Base-by-base conservation (phyloP, 2,329 filamentous ascomycete species). In the Cercospora sojina region DNA sequence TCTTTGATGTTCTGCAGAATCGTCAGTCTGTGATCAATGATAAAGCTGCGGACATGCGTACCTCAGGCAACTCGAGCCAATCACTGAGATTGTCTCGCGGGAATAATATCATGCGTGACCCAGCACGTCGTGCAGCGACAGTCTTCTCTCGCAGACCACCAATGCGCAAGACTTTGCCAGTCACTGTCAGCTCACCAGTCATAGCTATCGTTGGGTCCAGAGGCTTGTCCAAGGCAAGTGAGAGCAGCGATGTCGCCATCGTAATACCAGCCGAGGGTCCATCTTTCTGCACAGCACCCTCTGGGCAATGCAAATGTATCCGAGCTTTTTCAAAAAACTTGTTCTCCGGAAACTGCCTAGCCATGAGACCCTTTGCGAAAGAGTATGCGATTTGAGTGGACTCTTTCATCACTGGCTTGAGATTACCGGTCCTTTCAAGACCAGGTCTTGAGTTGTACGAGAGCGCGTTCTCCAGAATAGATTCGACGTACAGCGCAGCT, bases 331-430 rank as follows among this genome's bases (percentile, higher is more conserved):
- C 92, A 75, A 99, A 97, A 84, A 98, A 99, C 77, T 89, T 87
- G 80, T 99, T 99, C 66, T 92, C 89, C 0, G 93, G 89, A 82
- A 93, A 99, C 47, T 91, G 82, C 75, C 88, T 90, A 7, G 90
- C 93, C 85, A 98, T 89, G 67, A 94, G 84, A 0, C 92, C 89
- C 82, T 98, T 98, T 74, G 92, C 90, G 76, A 97, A 99, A 0
- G 92, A 96, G 83, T 99, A 98, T 56, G 95, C 96, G 71, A 99
- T 97, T 2, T 88, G 85, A 0, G 93, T 95, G 2, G 93, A 97
- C 81, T 99, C 95, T 81, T 97, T 98, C 96, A 99, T 99, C 43
- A 99, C 95, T 16, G 88, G 87, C 82, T 97, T 95, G 58, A 99
- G 85, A 77, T 98, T 98, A 66, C 95, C 95, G 0, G 95, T 99